Percentiles rank a stretch among this genome's conserved stretches.
phyloP scores from a whole-genome alignment of 805 yeast species.

The Brettanomyces nanus region DNA sequence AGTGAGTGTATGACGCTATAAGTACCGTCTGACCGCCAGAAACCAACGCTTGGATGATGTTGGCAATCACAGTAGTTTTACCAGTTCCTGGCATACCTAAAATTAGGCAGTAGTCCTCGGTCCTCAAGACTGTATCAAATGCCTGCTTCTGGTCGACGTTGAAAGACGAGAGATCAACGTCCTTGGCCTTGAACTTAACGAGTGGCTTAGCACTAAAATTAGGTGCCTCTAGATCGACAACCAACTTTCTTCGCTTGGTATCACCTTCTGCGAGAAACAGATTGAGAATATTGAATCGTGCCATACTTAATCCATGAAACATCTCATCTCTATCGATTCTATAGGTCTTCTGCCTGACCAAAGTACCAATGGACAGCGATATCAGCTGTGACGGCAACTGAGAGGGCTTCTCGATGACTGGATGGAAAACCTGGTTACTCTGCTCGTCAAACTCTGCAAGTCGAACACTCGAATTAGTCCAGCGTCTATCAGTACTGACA shows the following conservation, averaged over 20 bases:
- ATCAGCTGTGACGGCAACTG: neutral
- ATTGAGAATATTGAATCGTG: conserved; percentile 68
- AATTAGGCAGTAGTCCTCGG: conserved; percentile 71
- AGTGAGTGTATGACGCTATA: conserved; percentile 82
- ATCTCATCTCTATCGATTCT: conserved; percentile 78
- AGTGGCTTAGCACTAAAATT: conserved; percentile 23
- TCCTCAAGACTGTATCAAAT: conserved; percentile 49
- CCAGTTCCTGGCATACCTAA: conserved; percentile 99
- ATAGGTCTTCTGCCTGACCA: conserved; percentile 25
- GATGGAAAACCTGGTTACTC: conserved; percentile 42
- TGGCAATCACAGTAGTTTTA: conserved; percentile 83
- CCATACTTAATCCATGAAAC: conserved; percentile 64
- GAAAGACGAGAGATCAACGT: conserved; percentile 25
- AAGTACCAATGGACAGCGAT: neutral
- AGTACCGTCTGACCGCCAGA: conserved; percentile 57
- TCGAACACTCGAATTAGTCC: conserved; percentile 32
- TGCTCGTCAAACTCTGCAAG: conserved; percentile 33
- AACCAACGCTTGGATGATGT: conserved; percentile 55
- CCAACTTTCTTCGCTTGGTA: conserved; percentile 31
- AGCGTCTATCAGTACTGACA: conserved; percentile 46
- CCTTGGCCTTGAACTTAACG: neutral
- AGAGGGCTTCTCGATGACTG: conserved; percentile 32
- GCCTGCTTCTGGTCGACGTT: conserved; percentile 72
- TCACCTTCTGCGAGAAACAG: conserved; percentile 48
- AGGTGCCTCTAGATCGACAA: conserved; percentile 51